Evolutionary conservation across 495 filamentous ascomycete species (phyloP).

Genomic region (Aspergillus affinis): DNA sequence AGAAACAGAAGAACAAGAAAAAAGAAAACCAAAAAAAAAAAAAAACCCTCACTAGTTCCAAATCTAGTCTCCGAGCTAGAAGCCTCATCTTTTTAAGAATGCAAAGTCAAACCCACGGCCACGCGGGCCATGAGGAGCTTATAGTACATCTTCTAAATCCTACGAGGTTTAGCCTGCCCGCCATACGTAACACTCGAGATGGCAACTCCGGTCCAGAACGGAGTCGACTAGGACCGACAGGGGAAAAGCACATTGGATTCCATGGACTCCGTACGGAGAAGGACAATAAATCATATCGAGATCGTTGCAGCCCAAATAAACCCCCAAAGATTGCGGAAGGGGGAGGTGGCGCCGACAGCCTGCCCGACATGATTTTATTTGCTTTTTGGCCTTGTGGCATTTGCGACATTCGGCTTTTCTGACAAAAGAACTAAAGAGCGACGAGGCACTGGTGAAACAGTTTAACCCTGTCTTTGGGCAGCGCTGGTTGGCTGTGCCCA

Average conservation of each 20-base stretch:
- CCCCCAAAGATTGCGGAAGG: too few species aligned
- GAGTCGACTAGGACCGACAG: too few species aligned
- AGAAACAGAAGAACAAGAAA: not conserved
- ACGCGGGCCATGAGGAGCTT: not conserved
- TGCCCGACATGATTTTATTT: too few species aligned
- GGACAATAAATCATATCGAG: too few species aligned
- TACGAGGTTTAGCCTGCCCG: not conserved
- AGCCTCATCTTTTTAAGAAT: not conserved
- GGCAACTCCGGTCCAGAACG: too few species aligned
- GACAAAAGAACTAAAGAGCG: not conserved
- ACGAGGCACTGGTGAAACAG: conserved; percentile 15
- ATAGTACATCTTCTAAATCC: not conserved
- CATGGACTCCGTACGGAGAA: too few species aligned
- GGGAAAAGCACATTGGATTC: too few species aligned
- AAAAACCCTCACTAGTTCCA: not conserved
- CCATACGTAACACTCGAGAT: not conserved
- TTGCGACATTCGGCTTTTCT: too few species aligned
- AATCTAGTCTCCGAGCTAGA: not conserved
- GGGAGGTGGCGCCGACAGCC: too few species aligned
- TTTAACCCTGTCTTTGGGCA: not conserved
- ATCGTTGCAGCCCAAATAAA: too few species aligned
- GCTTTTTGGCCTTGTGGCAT: conserved; percentile 1
- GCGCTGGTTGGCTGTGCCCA: not conserved
- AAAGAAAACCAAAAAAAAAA: too few species aligned
- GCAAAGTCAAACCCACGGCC: not conserved